Evolutionary conservation across 495 filamentous ascomycete species (phyloP), one percentile per base, ranked within the genome.

Genomic region (Penicillium pulvis): DNA sequence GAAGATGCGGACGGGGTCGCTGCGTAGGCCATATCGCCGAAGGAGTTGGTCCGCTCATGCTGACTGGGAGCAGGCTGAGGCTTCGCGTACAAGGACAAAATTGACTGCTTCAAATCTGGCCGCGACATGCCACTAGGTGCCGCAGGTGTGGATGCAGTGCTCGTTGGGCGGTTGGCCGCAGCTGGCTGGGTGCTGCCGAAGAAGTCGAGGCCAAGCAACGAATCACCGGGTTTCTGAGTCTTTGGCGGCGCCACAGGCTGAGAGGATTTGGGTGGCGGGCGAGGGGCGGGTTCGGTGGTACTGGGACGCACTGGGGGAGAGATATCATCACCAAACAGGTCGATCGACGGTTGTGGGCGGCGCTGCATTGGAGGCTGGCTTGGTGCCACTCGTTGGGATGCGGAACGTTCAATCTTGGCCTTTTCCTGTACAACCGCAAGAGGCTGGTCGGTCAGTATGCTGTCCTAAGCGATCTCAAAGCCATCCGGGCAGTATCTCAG

Each of bases 51-150:
- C 26, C 87, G 86, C 58, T 83, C 81, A 56, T 82, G 77, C 55
- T 83, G 78, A 36, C 72, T 66, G 51, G 83, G 85, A 23, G 75
- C 66, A 10, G 79, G 81, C 17, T 88, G 90, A 42, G 90, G 87
- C 42, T 93, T 91, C 36, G 94, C 90, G 68, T 98, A 98, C 8
- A 98, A 80, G 3, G 95, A 98, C 11, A 98, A 76, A 55, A 98
- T 98, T 12, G 93, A 97, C 70, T 97, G 93, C 71, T 98, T 98
- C 41, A 98, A 78, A 71, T 98, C 94, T 2, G 95, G 93, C 41
- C 94, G 81, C 43, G 93, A 97, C 62, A 90, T 85, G 30, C 79
- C 79, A 17, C 75, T 75, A 6, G 82, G 66, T 19, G 80, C 77
- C 10, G 82, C 73, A 30, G 82, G 75, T 23, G 84, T 84, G 19